Evolutionary conservation across 2,329 filamentous ascomycete genomes (phyloP).

Genomic region (Penicillium sp.): DNA sequence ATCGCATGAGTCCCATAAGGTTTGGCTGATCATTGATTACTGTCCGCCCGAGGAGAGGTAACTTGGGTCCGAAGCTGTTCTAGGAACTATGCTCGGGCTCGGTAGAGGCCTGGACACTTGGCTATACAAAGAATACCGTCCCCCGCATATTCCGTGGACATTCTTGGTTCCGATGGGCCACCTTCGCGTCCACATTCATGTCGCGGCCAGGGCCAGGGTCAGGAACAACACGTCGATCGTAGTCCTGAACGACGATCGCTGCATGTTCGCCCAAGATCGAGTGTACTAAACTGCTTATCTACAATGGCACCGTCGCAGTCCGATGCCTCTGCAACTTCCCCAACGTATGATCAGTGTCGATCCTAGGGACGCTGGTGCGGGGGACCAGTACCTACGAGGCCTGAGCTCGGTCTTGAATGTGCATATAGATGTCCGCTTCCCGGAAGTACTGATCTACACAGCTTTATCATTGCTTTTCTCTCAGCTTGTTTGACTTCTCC

Average conservation of each 20-base stretch:
- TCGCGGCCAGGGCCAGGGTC: neutral
- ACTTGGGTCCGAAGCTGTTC: neutral
- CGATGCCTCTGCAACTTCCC: constrained; percentile 7
- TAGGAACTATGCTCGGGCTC: neutral
- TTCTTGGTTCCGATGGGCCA: neutral
- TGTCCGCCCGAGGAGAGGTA: neutral
- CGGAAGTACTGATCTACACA: neutral
- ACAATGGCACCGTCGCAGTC: constrained; percentile 14
- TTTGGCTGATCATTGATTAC: neutral
- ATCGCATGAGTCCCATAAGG: neutral
- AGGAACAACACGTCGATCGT: neutral
- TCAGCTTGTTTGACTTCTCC: neutral
- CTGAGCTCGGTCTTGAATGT: neutral
- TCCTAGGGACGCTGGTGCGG: constrained; percentile 14
- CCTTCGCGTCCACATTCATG: neutral
- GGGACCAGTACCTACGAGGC: constrained; percentile 5
- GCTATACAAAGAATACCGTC: neutral
- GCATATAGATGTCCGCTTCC: neutral
- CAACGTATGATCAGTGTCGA: constrained; percentile 12
- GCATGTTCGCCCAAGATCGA: neutral
- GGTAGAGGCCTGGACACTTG: neutral
- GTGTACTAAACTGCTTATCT: neutral
- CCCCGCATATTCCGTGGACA: neutral
- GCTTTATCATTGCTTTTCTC: neutral
- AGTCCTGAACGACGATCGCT: neutral